These are phyloP conservation scores for Polytrichum commune DNA, from an alignment of 225 moss, liverwort and hornwort species.

Conservation along the genomic window DNA sequence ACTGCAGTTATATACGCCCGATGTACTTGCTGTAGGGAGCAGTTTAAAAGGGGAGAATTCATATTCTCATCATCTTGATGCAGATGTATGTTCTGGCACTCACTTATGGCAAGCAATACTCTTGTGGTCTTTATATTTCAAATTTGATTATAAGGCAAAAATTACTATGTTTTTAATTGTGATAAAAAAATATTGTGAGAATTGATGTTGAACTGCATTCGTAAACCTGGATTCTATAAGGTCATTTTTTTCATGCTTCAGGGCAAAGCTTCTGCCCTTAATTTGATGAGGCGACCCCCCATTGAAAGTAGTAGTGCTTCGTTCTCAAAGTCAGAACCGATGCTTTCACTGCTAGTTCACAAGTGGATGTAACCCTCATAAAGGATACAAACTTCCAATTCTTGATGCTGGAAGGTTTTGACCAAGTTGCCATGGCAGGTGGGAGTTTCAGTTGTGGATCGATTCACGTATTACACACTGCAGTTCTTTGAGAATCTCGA, in stretches of 20 bases:
- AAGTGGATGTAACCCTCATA: not conserved
- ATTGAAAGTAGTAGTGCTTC: too few species aligned
- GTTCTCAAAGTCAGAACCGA: not conserved
- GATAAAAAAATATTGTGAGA: constrained; percentile 1
- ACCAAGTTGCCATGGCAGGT: constrained; percentile 49
- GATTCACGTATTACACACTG: constrained; percentile 96
- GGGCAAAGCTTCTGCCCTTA: not conserved
- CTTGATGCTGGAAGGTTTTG: too few species aligned
- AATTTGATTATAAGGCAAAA: too few species aligned
- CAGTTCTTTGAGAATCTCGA: constrained; percentile 93
- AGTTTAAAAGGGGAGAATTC: constrained; percentile 97
- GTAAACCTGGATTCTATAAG: not conserved
- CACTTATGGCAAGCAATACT: too few species aligned
- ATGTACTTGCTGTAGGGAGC: constrained; percentile 93
- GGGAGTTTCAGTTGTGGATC: constrained; percentile 97
- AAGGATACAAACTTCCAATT: not conserved
- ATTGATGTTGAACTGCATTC: not conserved
- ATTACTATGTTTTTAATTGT: not conserved
- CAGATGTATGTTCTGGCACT: constrained; percentile 55
- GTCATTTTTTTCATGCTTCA: not conserved
- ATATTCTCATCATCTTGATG: constrained; percentile 97
- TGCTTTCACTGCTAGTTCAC: not conserved
- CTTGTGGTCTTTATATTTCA: too few species aligned
- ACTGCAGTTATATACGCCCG: constrained; percentile 83
- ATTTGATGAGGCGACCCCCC: too few species aligned